These are phyloP conservation scores for Cyberlindnera suaveolens DNA, from an alignment of 805 yeast genomes.

Conservation along the genomic window DNA sequence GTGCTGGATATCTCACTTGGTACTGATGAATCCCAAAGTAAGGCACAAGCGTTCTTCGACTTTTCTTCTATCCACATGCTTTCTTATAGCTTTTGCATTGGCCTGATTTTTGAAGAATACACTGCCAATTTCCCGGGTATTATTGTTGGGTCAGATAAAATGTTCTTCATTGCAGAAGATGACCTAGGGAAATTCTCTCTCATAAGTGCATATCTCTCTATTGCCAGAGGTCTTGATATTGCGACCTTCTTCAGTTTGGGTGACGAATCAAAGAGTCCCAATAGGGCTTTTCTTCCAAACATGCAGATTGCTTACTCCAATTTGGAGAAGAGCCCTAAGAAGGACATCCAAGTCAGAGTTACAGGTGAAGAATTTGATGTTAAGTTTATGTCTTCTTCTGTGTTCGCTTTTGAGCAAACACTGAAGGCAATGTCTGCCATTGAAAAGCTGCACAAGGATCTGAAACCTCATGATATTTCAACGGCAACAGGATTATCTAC, in stretches of 20 bases:
- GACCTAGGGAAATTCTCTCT: constrained; percentile 62
- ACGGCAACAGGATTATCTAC: not conserved
- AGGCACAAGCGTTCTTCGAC: constrained; percentile 1
- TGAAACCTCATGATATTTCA: not conserved
- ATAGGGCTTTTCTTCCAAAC: constrained; percentile 63
- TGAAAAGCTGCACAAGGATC: constrained; percentile 27
- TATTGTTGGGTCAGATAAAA: constrained; percentile 70
- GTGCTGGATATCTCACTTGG: not conserved
- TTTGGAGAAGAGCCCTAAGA: constrained; percentile 19
- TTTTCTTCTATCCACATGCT: constrained; percentile 49
- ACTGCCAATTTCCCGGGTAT: constrained; percentile 53
- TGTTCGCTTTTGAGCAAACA: constrained; percentile 47
- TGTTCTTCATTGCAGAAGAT: constrained; percentile 59
- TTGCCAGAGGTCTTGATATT: constrained; percentile 56
- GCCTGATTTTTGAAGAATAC: constrained; percentile 63
- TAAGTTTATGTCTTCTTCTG: constrained; percentile 49
- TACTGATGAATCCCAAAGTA: not conserved
- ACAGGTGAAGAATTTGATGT: constrained; percentile 69
- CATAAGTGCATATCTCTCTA: constrained; percentile 62
- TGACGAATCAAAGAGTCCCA: constrained; percentile 42
- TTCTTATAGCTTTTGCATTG: constrained; percentile 63
- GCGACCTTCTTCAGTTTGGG: constrained; percentile 41
- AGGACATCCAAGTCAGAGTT: constrained; percentile 42
- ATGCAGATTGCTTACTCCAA: constrained; percentile 51
- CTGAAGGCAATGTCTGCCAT: constrained; percentile 41